Base-by-base conservation (phyloP, 1,284 basidiomycete species). In the Sanghuangporus baumii region DNA sequence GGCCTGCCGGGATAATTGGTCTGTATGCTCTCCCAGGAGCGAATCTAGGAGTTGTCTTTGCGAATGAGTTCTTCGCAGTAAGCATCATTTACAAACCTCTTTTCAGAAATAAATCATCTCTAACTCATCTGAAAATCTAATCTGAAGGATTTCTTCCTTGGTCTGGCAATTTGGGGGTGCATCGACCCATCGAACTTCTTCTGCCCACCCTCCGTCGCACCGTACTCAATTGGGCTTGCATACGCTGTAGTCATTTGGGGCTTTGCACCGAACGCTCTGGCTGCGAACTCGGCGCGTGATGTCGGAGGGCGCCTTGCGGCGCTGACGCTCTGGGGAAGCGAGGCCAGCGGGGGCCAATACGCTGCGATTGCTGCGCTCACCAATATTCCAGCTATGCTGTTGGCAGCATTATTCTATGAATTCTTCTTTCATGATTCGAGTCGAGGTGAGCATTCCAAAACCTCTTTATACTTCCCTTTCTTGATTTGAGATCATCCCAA, bases 51-150 rank as follows among this genome's bases (percentile, higher is more conserved):
- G 76, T 79, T 16, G 79, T 78, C 41, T 83, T 88, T 69, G 71
- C 88, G 62, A 89, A 87, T 70, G 88, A 89, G 66, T 86, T 88
- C 66, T 74, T 86, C 50, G 80, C 77, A 51, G 86, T 88, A 69
- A 68, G 81, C 57, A 46, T 2, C 40, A 4, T 18, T 34, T 57
- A 16, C 55, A 40, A 18, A n/a, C 16, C 43, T 46, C 7, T n/a
- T n/a, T 18, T 46, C 9, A n/a, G 16, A 46, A 16, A n/a, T 12
- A 7, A 20, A n/a, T n/a, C 43, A n/a, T n/a, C 8, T 18, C 11
- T 2, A n/a, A 7, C 43, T 14, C 34, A 34, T 37, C 36, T 37
- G 16, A 4, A 9, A 12, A 36, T 34, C n/a, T 36, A 12, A 36
- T 34, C n/a, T 36, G 12, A 64, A 87, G 88, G 88, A 90, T 70